Evolutionary conservation across 371 early-diverging fungal genomes (phyloP).

Genomic region (Blastocladiella emersonii): DNA sequence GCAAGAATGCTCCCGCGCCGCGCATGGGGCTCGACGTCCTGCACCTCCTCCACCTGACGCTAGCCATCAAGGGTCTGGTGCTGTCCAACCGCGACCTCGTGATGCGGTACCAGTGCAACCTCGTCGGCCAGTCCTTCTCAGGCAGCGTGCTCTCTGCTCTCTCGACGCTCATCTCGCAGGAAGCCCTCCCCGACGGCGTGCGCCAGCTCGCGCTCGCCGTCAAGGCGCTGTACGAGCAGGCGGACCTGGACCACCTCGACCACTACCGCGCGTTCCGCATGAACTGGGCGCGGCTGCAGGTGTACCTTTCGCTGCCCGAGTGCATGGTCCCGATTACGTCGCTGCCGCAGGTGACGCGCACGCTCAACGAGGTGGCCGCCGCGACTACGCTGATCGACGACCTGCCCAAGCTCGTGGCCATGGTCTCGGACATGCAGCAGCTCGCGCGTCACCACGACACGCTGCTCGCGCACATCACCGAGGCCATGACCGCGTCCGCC

Average conservation of each 20-base stretch:
- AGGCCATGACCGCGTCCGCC: not conserved
- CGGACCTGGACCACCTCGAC: not conserved
- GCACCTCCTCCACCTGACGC: not conserved
- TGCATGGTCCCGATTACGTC: not conserved
- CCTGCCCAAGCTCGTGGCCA: not conserved
- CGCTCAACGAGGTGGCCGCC: not conserved
- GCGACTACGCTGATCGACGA: not conserved
- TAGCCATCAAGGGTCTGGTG: not conserved
- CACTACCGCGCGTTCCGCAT: not conserved
- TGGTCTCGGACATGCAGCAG: not conserved
- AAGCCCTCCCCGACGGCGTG: not conserved
- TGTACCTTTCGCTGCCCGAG: slow-evolving; percentile 1
- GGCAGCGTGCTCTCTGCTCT: not conserved
- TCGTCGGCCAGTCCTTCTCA: not conserved
- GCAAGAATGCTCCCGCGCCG: not conserved
- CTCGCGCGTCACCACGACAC: not conserved
- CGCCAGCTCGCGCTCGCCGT: not conserved
- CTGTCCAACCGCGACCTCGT: not conserved
- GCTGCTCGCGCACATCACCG: not conserved
- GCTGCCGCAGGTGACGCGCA: not conserved
- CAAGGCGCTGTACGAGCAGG: not conserved
- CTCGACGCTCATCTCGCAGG: not conserved
- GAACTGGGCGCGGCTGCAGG: slow-evolving; percentile 1
- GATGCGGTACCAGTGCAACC: not conserved
- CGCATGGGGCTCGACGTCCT: not conserved